Percentiles rank a stretch among this genome's conserved stretches.
phyloP scores from a whole-genome alignment of 768 basidiomycete species.

The Russula dissimulans region DNA sequence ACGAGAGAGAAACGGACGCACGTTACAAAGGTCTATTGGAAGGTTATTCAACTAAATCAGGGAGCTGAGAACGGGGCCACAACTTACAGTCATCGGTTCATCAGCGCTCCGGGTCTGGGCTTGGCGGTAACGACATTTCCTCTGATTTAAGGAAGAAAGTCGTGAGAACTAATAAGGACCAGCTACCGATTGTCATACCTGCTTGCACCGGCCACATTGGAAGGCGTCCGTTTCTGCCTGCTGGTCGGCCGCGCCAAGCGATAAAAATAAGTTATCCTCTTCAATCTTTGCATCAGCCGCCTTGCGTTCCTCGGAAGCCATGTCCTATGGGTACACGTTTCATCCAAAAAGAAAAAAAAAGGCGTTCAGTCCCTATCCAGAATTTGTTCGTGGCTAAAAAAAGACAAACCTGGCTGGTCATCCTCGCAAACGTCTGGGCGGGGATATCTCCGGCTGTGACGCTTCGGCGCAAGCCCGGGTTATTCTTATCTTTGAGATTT shows the following conservation, averaged over 20 bases:
- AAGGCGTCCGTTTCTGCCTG: constrained; percentile 97
- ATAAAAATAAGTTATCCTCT: constrained; percentile 82
- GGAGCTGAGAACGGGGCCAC: neutral
- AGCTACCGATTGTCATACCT: constrained; percentile 35
- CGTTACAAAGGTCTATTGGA: constrained; percentile 76
- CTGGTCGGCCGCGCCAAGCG: constrained; percentile 80
- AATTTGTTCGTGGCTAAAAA: neutral
- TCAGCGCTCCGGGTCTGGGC: constrained; percentile 96
- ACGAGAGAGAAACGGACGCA: constrained; percentile 29
- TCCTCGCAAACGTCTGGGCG: constrained; percentile 60
- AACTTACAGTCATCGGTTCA: constrained; percentile 92
- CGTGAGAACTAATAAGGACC: neutral
- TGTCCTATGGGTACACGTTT: constrained; percentile 48
- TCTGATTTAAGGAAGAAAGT: constrained; percentile 29
- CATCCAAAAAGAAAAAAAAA: neutral
- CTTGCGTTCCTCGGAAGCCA: constrained; percentile 90
- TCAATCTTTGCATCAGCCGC: constrained; percentile 74
- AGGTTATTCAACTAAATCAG: neutral
- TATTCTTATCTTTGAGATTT: constrained; percentile 93
- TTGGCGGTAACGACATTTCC: constrained; percentile 88
- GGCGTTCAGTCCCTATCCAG: too few species aligned
- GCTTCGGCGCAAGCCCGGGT: constrained; percentile 75
- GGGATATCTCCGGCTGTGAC: constrained; percentile 76
- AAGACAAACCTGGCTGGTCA: constrained; percentile 66
- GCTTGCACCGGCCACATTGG: constrained; percentile 93